phyloP scores from a whole-genome alignment of 176 grass and related monocot genomes.

The Carex myosuroides region DNA sequence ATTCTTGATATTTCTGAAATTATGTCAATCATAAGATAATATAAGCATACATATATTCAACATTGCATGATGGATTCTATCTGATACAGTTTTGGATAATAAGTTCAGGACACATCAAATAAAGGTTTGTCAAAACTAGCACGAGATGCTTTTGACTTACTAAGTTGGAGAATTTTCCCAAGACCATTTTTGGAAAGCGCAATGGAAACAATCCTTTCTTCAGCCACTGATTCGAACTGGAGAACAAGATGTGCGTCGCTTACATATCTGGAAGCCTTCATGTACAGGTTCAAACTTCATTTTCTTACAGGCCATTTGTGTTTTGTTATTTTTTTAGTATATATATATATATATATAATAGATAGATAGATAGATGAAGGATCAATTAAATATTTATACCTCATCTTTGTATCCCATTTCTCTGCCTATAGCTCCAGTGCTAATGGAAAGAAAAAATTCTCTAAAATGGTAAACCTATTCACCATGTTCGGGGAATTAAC shows the following conservation, averaged over 20 bases:
- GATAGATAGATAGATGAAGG: neutral
- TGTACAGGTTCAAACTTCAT: slow-evolving; percentile 57
- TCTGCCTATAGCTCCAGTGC: neutral
- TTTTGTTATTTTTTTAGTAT: neutral
- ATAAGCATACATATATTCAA: slow-evolving; percentile 7
- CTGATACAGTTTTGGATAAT: neutral
- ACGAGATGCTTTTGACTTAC: slow-evolving; percentile 80
- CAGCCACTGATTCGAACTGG: slow-evolving; percentile 76
- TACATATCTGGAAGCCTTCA: slow-evolving; percentile 65
- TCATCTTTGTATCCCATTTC: neutral
- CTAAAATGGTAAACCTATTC: neutral
- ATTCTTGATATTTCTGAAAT: slow-evolving; percentile 3
- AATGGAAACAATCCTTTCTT: slow-evolving; percentile 66
- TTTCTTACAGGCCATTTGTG: neutral
- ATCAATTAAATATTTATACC: neutral
- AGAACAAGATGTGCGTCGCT: slow-evolving; percentile 72
- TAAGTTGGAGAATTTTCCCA: slow-evolving; percentile 65
- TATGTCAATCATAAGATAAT: neutral
- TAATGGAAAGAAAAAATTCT: neutral
- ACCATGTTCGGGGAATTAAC: slow-evolving; percentile 21
- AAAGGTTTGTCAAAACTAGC: slow-evolving; percentile 79
- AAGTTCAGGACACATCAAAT: slow-evolving; percentile 82
- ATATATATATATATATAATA: neutral
- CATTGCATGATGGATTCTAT: neutral
- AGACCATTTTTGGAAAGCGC: slow-evolving; percentile 75